Conservation (phyloP, 2,329 filamentous ascomycete genomes). For the Colletotrichum kahawae region DNA sequence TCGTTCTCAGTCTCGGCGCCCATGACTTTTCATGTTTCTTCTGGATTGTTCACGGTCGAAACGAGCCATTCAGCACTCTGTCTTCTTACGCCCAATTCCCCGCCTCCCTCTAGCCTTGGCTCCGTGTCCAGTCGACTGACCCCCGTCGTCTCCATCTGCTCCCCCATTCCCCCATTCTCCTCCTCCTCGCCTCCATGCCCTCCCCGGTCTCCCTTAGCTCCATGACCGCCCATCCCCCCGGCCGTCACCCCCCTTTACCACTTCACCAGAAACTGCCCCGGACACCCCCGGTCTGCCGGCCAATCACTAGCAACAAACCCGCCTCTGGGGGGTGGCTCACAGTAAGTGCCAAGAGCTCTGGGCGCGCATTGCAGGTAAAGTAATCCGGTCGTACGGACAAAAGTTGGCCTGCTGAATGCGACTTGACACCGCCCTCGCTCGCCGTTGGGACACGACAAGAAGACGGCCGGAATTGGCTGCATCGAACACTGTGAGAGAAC, state of each 20-base stretch:
- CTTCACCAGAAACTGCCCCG: not conserved
- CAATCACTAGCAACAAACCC: not conserved
- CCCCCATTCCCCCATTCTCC: not conserved
- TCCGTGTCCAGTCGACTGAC: not conserved
- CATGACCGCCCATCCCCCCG: not conserved
- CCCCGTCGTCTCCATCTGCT: not conserved
- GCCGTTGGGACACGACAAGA: not conserved
- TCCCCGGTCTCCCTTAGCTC: not conserved
- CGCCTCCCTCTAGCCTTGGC: not conserved
- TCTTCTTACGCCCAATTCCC: not conserved
- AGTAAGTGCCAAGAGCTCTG: conserved; percentile 11
- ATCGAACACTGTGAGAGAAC: not conserved
- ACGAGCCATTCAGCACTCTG: not conserved
- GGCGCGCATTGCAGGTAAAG: conserved; percentile 6
- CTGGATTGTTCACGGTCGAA: not conserved
- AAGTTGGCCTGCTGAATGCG: not conserved
- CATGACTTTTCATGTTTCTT: not conserved
- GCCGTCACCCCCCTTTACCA: not conserved
- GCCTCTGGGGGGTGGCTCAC: not conserved
- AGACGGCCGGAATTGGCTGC: not conserved
- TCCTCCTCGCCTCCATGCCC: not conserved
- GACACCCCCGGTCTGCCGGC: not conserved
- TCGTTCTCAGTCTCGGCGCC: not conserved
- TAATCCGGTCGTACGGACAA: conserved; percentile 1
- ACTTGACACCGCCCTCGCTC: not conserved